Conservation (phyloP, 495 filamentous ascomycete genomes). For the Penicillium odoratum region DNA sequence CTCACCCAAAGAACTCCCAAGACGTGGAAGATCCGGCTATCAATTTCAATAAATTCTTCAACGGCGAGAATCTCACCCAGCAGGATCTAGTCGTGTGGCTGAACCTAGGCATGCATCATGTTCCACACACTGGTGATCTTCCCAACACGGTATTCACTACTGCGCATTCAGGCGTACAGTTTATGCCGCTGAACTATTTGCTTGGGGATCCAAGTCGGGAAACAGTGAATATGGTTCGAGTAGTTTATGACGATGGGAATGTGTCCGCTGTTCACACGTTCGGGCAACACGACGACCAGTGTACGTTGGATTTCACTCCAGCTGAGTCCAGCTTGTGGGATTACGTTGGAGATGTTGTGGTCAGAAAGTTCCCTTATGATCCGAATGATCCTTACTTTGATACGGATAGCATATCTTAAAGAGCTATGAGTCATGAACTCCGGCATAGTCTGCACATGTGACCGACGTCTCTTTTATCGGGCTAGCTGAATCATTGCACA, state of each 20-base stretch:
- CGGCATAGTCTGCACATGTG: too few species aligned
- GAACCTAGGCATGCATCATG: slow-evolving; percentile 56
- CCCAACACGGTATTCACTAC: slow-evolving; percentile 55
- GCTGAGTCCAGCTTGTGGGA: neutral
- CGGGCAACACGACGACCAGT: neutral
- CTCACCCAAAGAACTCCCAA: neutral
- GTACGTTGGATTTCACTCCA: neutral
- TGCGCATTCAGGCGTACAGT: slow-evolving; percentile 43
- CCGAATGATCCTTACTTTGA: neutral
- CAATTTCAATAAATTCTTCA: neutral
- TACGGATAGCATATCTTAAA: neutral
- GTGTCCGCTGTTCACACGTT: neutral
- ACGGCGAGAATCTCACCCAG: neutral
- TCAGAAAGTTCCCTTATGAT: slow-evolving; percentile 1
- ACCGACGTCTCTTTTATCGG: too few species aligned
- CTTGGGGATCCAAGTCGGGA: slow-evolving; percentile 1
- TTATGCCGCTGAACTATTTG: slow-evolving; percentile 19
- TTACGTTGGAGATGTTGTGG: neutral
- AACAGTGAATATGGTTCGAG: neutral
- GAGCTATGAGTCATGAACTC: too few species aligned
- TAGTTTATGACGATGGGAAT: slow-evolving; percentile 1
- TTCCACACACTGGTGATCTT: slow-evolving; percentile 56
- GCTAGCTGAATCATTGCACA: too few species aligned
- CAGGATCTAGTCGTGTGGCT: slow-evolving; percentile 42
- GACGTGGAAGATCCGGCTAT: neutral